phyloP scores from a whole-genome alignment of 805 yeast genomes.

The Starmerella gropengiesseri region DNA sequence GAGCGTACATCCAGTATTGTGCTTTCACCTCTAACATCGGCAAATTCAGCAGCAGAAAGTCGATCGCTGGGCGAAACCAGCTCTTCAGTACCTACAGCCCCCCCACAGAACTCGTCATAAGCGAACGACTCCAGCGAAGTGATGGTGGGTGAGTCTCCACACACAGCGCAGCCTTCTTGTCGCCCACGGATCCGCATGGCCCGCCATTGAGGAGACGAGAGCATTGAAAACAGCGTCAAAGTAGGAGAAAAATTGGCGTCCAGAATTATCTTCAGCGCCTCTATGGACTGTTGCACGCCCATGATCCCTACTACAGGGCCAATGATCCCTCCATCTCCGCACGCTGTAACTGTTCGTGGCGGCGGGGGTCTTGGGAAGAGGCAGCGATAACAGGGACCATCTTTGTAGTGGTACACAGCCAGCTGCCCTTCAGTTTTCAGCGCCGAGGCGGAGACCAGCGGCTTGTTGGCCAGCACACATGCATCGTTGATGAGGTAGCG shows the following conservation, averaged over 20 bases:
- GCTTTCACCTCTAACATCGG: slow-evolving; percentile 19
- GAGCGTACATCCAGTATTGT: slow-evolving; percentile 71
- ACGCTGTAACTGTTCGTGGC: slow-evolving; percentile 67
- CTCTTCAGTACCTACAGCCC: not conserved
- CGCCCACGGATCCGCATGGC: slow-evolving; percentile 70
- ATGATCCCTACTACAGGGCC: slow-evolving; percentile 94
- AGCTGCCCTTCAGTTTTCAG: slow-evolving; percentile 85
- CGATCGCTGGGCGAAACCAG: slow-evolving; percentile 33
- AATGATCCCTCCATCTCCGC: slow-evolving; percentile 86
- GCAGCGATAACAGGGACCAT: slow-evolving; percentile 86
- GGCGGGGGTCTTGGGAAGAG: slow-evolving; percentile 86
- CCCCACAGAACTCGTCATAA: slow-evolving; percentile 70
- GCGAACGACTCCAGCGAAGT: slow-evolving; percentile 43
- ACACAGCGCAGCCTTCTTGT: slow-evolving; percentile 49
- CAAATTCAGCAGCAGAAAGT: slow-evolving; percentile 24
- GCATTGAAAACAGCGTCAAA: slow-evolving; percentile 44
- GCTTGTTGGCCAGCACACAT: slow-evolving; percentile 53
- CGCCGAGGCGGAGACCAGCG: slow-evolving; percentile 87
- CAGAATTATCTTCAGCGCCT: slow-evolving; percentile 63
- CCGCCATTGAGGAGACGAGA: slow-evolving; percentile 45
- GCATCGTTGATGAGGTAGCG: slow-evolving; percentile 81
- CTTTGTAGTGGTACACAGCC: slow-evolving; percentile 59
- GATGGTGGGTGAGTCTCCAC: slow-evolving; percentile 47
- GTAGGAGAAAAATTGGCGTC: slow-evolving; percentile 50
- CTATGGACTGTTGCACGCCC: slow-evolving; percentile 83